Percentiles rank a stretch among this genome's conserved stretches.
Conservation (phyloP, 768 basidiomycete species). For the Coprinopsis marcescibilis region DNA sequence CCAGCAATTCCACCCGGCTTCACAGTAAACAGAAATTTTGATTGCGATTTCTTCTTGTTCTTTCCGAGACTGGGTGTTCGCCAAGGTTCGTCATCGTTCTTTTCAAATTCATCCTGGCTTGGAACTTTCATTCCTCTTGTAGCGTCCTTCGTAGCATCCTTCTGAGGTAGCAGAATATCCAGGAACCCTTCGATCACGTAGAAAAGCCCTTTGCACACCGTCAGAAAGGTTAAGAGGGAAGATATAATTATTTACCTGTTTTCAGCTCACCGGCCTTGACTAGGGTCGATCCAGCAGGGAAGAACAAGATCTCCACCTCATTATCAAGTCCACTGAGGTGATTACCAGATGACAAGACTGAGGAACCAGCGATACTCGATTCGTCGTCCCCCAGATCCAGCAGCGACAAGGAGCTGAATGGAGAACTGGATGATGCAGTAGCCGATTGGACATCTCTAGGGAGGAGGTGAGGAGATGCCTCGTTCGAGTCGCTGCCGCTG, state of each 20-base stretch:
- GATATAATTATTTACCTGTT: conserved; percentile 46
- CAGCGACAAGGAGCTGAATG: conserved; percentile 70
- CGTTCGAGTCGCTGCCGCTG: conserved; percentile 59
- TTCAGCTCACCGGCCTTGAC: conserved; percentile 88
- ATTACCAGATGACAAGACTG: conserved; percentile 40
- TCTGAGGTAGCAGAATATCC: conserved; percentile 76
- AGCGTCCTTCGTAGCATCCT: conserved; percentile 22
- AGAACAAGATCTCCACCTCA: conserved; percentile 93
- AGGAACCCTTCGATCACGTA: conserved; percentile 96
- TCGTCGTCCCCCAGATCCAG: conserved; percentile 66
- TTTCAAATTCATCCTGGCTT: conserved; percentile 7
- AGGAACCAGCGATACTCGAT: conserved; percentile 45
- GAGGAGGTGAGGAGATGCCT: conserved; percentile 58
- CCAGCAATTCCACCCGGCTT: conserved; percentile 98
- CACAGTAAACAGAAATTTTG: conserved; percentile 85
- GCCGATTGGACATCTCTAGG: conserved; percentile 37
- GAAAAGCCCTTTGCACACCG: conserved; percentile 57
- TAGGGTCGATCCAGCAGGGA: conserved; percentile 77
- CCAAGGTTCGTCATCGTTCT: conserved; percentile 31
- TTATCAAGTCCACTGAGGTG: conserved; percentile 87
- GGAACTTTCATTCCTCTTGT: conserved; percentile 10
- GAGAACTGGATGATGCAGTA: conserved; percentile 43
- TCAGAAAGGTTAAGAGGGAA: conserved; percentile 6
- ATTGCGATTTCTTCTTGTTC: conserved; percentile 30
- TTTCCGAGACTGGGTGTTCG: conserved; percentile 28